Evolutionary conservation across 495 filamentous ascomycete genomes (phyloP).

Genomic region (Melanomma pulvis-pyrius): DNA sequence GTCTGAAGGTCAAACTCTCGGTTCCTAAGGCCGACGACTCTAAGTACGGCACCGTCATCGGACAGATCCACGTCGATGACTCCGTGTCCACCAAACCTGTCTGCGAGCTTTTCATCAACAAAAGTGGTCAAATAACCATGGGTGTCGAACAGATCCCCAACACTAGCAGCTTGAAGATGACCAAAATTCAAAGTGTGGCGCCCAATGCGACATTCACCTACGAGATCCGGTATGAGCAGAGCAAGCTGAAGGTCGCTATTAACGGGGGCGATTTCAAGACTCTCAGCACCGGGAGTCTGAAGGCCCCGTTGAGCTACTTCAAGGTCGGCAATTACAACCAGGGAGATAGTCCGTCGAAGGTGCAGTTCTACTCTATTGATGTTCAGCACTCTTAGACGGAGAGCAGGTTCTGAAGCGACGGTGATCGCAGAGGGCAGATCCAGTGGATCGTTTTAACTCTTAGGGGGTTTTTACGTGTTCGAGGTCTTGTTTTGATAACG

Average conservation of each 20-base stretch:
- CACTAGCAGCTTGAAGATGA: slow-evolving; percentile 39
- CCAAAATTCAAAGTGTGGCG: slow-evolving; percentile 39
- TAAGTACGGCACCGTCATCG: slow-evolving; percentile 45
- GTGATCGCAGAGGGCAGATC: too few relatives aligned
- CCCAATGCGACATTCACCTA: slow-evolving; percentile 43
- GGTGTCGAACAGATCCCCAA: slow-evolving; percentile 42
- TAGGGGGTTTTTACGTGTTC: too few relatives aligned
- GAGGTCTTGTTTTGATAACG: too few relatives aligned
- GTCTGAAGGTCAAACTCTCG: slow-evolving; percentile 40
- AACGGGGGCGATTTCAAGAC: slow-evolving; percentile 40
- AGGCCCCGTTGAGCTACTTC: slow-evolving; percentile 48
- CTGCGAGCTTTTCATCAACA: slow-evolving; percentile 46
- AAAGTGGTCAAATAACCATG: slow-evolving; percentile 40
- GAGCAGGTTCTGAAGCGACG: too few relatives aligned
- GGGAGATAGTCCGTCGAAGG: slow-evolving; percentile 40
- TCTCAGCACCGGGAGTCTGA: slow-evolving; percentile 40
- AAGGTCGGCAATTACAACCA: slow-evolving; percentile 53
- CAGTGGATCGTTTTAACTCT: too few relatives aligned
- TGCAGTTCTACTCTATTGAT: slow-evolving; percentile 44
- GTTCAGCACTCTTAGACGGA: slow-evolving; percentile 37
- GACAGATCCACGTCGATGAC: slow-evolving; percentile 47
- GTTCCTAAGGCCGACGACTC: slow-evolving; percentile 41
- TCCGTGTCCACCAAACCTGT: slow-evolving; percentile 44
- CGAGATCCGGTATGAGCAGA: slow-evolving; percentile 43
- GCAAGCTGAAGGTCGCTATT: slow-evolving; percentile 40